These are phyloP conservation scores for Pseudogymnoascus sp. DNA, from an alignment of 2,329 filamentous ascomycete genomes.

Conservation along the genomic window DNA sequence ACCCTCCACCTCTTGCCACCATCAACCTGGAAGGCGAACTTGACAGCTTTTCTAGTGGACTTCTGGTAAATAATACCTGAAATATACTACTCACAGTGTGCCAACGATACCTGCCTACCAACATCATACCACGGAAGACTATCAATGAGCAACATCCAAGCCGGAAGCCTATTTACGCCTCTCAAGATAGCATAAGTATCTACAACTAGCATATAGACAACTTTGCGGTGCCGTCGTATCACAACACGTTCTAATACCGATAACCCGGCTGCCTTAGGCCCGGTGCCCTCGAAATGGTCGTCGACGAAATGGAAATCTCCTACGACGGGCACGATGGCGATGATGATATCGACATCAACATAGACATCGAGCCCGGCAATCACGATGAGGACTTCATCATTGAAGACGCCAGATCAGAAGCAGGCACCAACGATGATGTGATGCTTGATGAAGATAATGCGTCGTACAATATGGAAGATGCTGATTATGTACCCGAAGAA, in stretches of 20 bases:
- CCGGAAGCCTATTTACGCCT: background rate
- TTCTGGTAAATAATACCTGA: background rate
- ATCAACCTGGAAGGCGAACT: background rate
- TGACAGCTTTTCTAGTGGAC: background rate
- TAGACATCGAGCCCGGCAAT: conserved; percentile 38
- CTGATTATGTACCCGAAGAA: conserved; percentile 21
- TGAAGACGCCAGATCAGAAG: conserved; percentile 38
- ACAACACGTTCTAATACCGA: background rate
- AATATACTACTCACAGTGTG: background rate
- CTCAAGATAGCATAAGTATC: conserved; percentile 4
- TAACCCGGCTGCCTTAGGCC: background rate
- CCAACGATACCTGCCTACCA: background rate
- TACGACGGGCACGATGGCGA: conserved; percentile 36
- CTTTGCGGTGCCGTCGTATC: background rate
- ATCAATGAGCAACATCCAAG: background rate
- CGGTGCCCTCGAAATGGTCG: conserved; percentile 23
- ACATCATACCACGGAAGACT: background rate
- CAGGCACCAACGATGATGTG: conserved; percentile 37
- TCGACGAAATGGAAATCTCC: conserved; percentile 47
- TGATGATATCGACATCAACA: conserved; percentile 50
- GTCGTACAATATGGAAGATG: conserved; percentile 31
- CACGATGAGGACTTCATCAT: conserved; percentile 48
- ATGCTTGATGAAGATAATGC: conserved; percentile 34
- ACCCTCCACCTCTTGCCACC: background rate
- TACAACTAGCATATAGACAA: background rate